Base-by-base conservation (phyloP, 139 green algal species). In the Picochlorum sp. region DNA sequence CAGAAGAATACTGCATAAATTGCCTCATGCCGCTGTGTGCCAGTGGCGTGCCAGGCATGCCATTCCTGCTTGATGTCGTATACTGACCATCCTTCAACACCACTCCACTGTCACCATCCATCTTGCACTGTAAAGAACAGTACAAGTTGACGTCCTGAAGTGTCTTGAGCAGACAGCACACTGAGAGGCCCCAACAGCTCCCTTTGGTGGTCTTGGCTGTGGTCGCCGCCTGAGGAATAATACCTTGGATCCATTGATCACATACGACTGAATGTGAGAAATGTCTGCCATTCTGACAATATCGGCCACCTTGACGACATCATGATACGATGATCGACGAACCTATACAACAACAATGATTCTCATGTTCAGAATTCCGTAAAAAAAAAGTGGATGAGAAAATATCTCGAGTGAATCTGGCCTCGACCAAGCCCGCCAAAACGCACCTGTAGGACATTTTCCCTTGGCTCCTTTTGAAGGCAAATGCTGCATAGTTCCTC, bases 191-290 rank as follows among this genome's bases (percentile, higher is more conserved):
- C 73, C 69, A 5, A 69, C 63, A 30, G 73, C 69, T 26, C 73
- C 73, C 49, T 78, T 78, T 49, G 79, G 73, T 3, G 68, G 67
- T 28, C 77, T 67, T 11, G 77, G 81, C 66, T 94, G 87, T 28
- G 87, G 87, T 2, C 87, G 75, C 20, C 81, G 63, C 3, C 79
- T 78, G 21, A 94, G 76, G 72, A 94, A 94, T 14, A 94, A 60
- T 45, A 94, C 89, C 66, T 81, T 77, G 16, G 49, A 72, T 45
- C 76, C 76, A 66, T 94, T 94, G 74, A 94, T 94, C 23, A 88
- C 77, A 73, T 94, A 94, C 11, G 84, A 71, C 71, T 95, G 88
- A 49, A 95, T 82, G 26, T 70, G 75, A 0, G 44, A 37, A 5
- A 86, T 72, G 63, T 95, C 84, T 9, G 70, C 45, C 24, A 81